Percentiles rank a stretch among this genome's conserved stretches.
phyloP scores from a whole-genome alignment of 805 yeast genomes.

The Saccharomycopsis capsularis region DNA sequence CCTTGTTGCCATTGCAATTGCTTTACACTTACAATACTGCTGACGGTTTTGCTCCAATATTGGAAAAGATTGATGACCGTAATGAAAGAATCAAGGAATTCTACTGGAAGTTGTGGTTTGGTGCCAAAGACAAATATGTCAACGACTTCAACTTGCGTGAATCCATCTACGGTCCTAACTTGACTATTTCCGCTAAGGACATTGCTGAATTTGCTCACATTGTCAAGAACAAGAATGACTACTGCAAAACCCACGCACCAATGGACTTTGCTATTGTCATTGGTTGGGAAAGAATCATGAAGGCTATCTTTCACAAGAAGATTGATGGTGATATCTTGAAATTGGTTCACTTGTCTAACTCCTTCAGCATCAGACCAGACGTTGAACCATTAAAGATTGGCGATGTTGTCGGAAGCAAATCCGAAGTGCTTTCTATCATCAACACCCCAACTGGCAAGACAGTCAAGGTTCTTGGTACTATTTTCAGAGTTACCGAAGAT shows the following conservation, averaged over 20 bases:
- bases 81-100: conserved; percentile 89
- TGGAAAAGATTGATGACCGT: conserved; percentile 84
- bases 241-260: conserved; percentile 70
- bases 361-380: conserved; percentile 88
- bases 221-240: conserved; percentile 68
- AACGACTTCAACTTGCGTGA: conserved; percentile 46
- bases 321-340: conserved; percentile 95
- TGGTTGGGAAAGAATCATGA: conserved; percentile 97
- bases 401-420: conserved; percentile 75
- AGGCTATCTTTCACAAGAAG: conserved; percentile 93
- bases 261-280: conserved; percentile 98
- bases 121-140: conserved; percentile 34
- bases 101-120: conserved; percentile 98
- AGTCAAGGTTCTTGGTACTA: conserved; percentile 90
- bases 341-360: conserved; percentile 91
- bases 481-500: conserved; percentile 43
- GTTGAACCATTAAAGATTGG: conserved; percentile 85
- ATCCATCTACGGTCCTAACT: conserved; percentile 49
- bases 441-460: conserved; percentile 91
- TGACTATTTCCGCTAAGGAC: conserved; percentile 63
- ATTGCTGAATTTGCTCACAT: conserved; percentile 94
- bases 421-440: conserved; percentile 80
- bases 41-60: conserved; percentile 93
- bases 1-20: conserved; percentile 69
- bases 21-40: conserved; percentile 72